A percentile compares a stretch with the other conserved stretches of the same genome.
Conservation (phyloP, 495 filamentous ascomycete species). For the Glonium stellatum region DNA sequence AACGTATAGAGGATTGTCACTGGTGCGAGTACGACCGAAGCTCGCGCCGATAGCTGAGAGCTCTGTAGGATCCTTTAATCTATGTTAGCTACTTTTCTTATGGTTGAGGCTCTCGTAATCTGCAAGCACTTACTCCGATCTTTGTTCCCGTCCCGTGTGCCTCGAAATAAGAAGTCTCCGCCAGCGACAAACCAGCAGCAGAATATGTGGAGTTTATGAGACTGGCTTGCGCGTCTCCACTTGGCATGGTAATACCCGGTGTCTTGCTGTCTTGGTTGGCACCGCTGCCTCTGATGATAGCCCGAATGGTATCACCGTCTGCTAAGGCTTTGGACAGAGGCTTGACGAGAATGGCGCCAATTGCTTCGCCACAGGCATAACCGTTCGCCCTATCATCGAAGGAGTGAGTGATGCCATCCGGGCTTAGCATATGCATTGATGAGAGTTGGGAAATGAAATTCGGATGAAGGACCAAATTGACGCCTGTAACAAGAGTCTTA, state of each 20-base stretch:
- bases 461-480: conserved; percentile 1
- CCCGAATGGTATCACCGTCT: conserved; percentile 38
- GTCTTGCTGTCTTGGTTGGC: conserved; percentile 42
- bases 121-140: too few relatives aligned
- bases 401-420: conserved; percentile 25
- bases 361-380: conserved; percentile 43
- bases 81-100: too few relatives aligned
- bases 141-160: conserved; percentile 20
- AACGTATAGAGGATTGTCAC: conserved; percentile 39
- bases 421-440: conserved; percentile 30
- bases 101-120: too few relatives aligned
- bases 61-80: conserved; percentile 60
- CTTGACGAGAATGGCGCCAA: conserved; percentile 36
- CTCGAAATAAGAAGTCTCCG: conserved; percentile 22
- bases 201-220: conserved; percentile 15
- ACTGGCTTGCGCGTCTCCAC: not conserved
- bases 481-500: not conserved
- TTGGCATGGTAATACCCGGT: conserved; percentile 24
- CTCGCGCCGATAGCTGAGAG: conserved; percentile 42
- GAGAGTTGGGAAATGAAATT: not conserved
- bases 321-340: conserved; percentile 27
- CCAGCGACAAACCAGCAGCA: conserved; percentile 31
- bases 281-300: conserved; percentile 39
- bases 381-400: conserved; percentile 41
- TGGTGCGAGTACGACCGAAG: conserved; percentile 33